These are phyloP conservation scores for Pichia sp. DNA, from an alignment of 1,139 yeast species.

Conservation along the genomic window DNA sequence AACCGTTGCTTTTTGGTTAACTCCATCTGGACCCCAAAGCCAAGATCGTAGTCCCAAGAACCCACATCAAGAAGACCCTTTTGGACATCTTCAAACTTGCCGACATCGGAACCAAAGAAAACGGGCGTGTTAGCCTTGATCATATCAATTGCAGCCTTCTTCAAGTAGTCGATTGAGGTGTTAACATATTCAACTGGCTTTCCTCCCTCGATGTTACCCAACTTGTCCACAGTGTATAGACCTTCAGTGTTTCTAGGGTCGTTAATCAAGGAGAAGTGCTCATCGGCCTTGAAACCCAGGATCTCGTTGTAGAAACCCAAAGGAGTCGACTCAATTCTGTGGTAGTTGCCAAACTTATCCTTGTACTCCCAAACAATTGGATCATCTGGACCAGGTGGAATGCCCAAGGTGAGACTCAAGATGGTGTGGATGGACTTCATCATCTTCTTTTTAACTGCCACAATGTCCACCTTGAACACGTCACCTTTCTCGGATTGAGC, in stretches of 20 bases:
- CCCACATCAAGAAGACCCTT: slow-evolving; percentile 53
- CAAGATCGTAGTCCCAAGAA: slow-evolving; percentile 53
- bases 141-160: slow-evolving; percentile 53
- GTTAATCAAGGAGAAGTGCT: slow-evolving; percentile 53
- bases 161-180: slow-evolving; percentile 44
- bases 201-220: slow-evolving; percentile 58
- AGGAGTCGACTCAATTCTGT: slow-evolving; percentile 47
- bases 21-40: slow-evolving; percentile 48
- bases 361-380: slow-evolving; percentile 55
- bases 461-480: slow-evolving; percentile 16
- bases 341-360: slow-evolving; percentile 52
- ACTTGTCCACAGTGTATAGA: slow-evolving; percentile 57
- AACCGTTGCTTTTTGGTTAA: slow-evolving; percentile 52
- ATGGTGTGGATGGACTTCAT: slow-evolving; percentile 50
- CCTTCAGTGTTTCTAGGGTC: slow-evolving; percentile 59
- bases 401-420: slow-evolving; percentile 53
- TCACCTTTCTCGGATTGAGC: slow-evolving; percentile 15
- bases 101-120: slow-evolving; percentile 68
- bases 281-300: slow-evolving; percentile 43
- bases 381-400: slow-evolving; percentile 58
- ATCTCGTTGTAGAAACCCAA: slow-evolving; percentile 45
- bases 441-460: slow-evolving; percentile 43
- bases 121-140: slow-evolving; percentile 60
- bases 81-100: slow-evolving; percentile 46
- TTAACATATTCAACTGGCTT: slow-evolving; percentile 62